Evolutionary conservation across 1,139 yeast species (phyloP).

Genomic region (Zygoascus sp.): DNA sequence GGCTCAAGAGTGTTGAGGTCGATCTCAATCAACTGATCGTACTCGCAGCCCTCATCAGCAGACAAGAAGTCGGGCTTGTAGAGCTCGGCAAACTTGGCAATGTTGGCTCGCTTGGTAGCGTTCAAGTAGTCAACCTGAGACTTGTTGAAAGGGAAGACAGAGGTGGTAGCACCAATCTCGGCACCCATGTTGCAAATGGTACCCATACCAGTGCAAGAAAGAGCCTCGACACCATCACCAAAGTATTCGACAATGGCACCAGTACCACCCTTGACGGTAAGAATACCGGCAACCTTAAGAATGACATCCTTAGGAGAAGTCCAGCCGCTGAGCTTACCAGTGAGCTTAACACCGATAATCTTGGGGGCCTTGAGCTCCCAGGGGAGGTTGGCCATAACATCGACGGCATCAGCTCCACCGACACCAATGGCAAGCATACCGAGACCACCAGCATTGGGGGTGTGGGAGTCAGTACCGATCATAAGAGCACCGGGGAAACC

Average conservation of each 20-base stretch:
- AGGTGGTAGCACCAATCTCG: conserved; percentile 97
- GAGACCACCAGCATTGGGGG: conserved; percentile 97
- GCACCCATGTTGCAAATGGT: conserved; percentile 99
- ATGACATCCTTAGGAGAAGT: conserved; percentile 94
- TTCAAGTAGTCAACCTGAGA: conserved; percentile 76
- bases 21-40: conserved; percentile 93
- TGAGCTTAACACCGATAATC: conserved; percentile 82
- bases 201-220: conserved; percentile 98
- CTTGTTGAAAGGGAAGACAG: conserved; percentile 90
- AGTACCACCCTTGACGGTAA: conserved; percentile 97
- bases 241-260: conserved; percentile 93
- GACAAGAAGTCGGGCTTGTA: conserved; percentile 57
- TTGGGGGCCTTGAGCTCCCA: conserved; percentile 99
- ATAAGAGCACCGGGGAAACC: conserved; percentile 93
- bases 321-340: conserved; percentile 88
- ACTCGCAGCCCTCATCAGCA: conserved; percentile 93
- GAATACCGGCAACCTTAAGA: conserved; percentile 78
- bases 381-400: conserved; percentile 94
- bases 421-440: conserved; percentile 98
- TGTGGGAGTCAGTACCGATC: conserved; percentile 96
- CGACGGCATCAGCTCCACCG: conserved; percentile 99
- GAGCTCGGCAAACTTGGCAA: conserved; percentile 18
- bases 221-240: conserved; percentile 82
- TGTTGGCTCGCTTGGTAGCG: conserved; percentile 49
- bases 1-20: conserved; percentile 96